phyloP scores from a whole-genome alignment of 2,329 filamentous ascomycete species.

The Trematosphaeria pertusa region DNA sequence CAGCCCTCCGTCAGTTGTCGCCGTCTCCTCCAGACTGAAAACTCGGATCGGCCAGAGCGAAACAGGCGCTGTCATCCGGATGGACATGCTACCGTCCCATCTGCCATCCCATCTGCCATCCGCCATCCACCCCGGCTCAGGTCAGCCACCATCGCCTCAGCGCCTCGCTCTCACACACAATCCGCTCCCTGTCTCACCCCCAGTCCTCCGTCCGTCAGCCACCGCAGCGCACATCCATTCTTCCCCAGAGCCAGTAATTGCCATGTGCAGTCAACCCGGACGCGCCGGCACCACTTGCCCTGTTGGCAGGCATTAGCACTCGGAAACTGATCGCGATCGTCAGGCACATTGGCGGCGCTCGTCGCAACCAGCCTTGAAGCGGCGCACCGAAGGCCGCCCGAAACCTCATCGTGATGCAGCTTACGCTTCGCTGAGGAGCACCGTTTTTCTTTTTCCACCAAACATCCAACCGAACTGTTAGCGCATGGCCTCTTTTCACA shows the following conservation, averaged over 20 bases:
- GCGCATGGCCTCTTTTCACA: no score
- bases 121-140: background rate
- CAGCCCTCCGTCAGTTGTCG: constrained; percentile 2
- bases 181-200: constrained; percentile 12
- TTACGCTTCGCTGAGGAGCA: no score
- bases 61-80: constrained; percentile 7
- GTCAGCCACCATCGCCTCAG: constrained; percentile 6
- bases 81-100: constrained; percentile 5
- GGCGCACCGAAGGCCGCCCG: no score
- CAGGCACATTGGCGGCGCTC: constrained; percentile 15
- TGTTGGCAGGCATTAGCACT: no score
- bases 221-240: constrained; percentile 8
- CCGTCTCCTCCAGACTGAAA: constrained; percentile 3
- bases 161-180: constrained; percentile 8
- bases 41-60: constrained; percentile 12
- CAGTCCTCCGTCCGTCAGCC: constrained; percentile 5
- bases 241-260: constrained; percentile 7
- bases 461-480: no score
- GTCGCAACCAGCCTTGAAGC: no score
- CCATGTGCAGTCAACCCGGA: constrained; percentile 17
- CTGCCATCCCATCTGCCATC: no score
- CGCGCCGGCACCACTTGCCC: constrained; percentile 16
- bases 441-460: no score
- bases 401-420: no score
- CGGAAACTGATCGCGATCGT: constrained; percentile 24